Evolutionary conservation across 352 stramenopile species (phyloP).

Genomic region (Phytopythium montanum): DNA sequence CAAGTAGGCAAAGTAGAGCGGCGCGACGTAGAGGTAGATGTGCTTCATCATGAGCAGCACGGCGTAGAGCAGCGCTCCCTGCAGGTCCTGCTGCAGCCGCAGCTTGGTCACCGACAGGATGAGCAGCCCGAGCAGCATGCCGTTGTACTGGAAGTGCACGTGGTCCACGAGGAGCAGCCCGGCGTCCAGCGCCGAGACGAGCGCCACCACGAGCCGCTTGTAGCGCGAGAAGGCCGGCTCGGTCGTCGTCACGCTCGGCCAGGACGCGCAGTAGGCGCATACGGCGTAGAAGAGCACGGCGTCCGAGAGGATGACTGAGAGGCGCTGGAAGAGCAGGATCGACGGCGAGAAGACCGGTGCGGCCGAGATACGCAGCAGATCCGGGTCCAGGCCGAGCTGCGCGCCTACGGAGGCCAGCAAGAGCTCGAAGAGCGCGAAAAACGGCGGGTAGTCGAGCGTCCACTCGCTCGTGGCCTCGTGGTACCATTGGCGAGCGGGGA

Average conservation of each 20-base stretch:
- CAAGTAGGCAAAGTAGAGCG: conserved; percentile 96
- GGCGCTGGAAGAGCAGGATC: conserved; percentile 90
- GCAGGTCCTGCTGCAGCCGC: conserved; percentile 73
- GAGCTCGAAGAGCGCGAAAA: conserved; percentile 97
- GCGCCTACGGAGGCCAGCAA: conserved; percentile 63
- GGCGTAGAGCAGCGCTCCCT: conserved; percentile 89
- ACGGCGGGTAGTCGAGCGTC: conserved; percentile 98
- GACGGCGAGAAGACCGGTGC: conserved; percentile 50
- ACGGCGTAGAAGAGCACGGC: conserved; percentile 86
- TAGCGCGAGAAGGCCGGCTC: conserved; percentile 54
- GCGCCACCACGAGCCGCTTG: conserved; percentile 68
- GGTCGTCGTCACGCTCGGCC: conserved; percentile 73
- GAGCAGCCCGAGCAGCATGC: conserved; percentile 94
- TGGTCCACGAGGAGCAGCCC: conserved; percentile 96
- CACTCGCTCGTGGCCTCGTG: conserved; percentile 94
- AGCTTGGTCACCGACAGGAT: conserved; percentile 89
- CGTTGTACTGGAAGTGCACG: conserved; percentile 99
- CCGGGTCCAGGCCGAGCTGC: conserved; percentile 60
- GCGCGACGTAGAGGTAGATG: conserved; percentile 95
- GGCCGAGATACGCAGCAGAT: conserved; percentile 63
- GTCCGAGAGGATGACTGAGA: conserved; percentile 91
- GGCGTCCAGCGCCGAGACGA: conserved; percentile 91
- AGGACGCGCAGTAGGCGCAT: conserved; percentile 73
- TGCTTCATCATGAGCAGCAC: conserved; percentile 97
- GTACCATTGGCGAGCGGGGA: conserved; percentile 92